Base-by-base conservation (phyloP, 2,329 filamentous ascomycete species). In the Fusarium virguliforme region DNA sequence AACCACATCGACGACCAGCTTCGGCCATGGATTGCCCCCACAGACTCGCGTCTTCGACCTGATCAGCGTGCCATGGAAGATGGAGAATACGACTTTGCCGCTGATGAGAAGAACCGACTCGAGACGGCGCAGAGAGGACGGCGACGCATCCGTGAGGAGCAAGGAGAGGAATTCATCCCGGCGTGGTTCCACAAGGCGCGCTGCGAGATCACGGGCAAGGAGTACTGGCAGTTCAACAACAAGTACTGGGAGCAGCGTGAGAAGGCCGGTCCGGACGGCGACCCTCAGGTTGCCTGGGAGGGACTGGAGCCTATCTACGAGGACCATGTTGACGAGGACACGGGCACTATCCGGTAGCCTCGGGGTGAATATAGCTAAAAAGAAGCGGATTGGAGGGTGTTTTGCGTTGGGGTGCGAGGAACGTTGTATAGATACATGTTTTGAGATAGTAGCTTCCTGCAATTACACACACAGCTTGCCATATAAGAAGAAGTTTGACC, bases 21-120 rank as follows among this genome's bases (percentile, higher is more conserved):
- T 18, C 85, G 83, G 57, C 89, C 91, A 5, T 90, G 92, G 83
- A 84, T 99, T 15, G 93, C 96, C 38, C 96, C 96, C 1, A 99
- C 96, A 0, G 96, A 99, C 80, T 97, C 95, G 2, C 88, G 96
- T n/a, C 85, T 97, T 34, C 88, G 96, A 32, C 95, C 96, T 0
- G 96, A 99, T 81, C 96, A 99, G 83, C 88, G 96, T 10, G 96
- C 96, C 2, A 99, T 99, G 96, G 96, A 99, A 80, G 95, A 98
- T 68, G 96, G 95, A n/a, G 90, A 95, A 81, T 99, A 99, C 78
- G 95, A 98, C 77, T 87, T 96, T 65, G 96, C 96, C 1, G 96
- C 95, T 0, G 89, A 88, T 6, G 96, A 99, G 85, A 99, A 99
- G 88, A 96, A 95, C 77, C 88, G 96, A 1, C 89, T 99, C 0